Evolutionary conservation across 495 filamentous ascomycete species (phyloP).

Genomic region (Lasiosphaeris hirsuta): DNA sequence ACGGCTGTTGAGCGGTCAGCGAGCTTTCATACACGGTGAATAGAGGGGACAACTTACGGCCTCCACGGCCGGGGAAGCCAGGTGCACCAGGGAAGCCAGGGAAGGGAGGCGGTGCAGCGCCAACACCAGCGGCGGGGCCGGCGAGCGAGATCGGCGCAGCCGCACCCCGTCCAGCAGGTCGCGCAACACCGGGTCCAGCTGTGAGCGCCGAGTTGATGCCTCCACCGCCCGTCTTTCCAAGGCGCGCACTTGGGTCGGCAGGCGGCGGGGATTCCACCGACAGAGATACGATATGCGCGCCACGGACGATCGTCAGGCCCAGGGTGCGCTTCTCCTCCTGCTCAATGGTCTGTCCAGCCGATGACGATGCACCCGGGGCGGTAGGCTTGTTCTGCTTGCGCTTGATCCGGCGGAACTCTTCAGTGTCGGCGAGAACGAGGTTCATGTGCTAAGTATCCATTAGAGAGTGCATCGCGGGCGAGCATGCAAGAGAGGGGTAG

Average conservation of each 20-base stretch:
- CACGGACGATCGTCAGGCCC: slow-evolving; percentile 91
- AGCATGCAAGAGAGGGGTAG: slow-evolving; percentile 5
- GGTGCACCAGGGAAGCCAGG: slow-evolving; percentile 62
- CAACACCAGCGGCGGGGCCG: slow-evolving; percentile 87
- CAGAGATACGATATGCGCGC: slow-evolving; percentile 86
- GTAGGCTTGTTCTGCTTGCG: slow-evolving; percentile 76
- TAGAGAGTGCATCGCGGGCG: neutral
- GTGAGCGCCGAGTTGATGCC: slow-evolving; percentile 65
- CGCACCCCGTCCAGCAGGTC: slow-evolving; percentile 84
- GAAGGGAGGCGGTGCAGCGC: slow-evolving; percentile 64
- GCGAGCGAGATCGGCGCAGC: slow-evolving; percentile 72
- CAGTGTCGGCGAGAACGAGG: slow-evolving; percentile 95
- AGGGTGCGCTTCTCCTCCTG: slow-evolving; percentile 95
- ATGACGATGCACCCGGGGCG: slow-evolving; percentile 60
- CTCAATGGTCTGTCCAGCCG: slow-evolving; percentile 63
- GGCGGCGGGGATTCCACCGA: slow-evolving; percentile 97
- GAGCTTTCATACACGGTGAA: neutral
- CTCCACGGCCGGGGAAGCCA: slow-evolving; percentile 54
- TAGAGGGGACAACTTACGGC: slow-evolving; percentile 52
- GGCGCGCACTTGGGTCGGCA: slow-evolving; percentile 83
- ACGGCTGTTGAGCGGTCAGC: slow-evolving; percentile 41
- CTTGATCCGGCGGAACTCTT: slow-evolving; percentile 96
- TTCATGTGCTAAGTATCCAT: slow-evolving; percentile 81
- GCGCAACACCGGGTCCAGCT: slow-evolving; percentile 84
- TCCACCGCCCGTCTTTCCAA: slow-evolving; percentile 72